Evolutionary conservation across 2,329 filamentous ascomycete species (phyloP).

Genomic region (Colletotrichum paranaense): DNA sequence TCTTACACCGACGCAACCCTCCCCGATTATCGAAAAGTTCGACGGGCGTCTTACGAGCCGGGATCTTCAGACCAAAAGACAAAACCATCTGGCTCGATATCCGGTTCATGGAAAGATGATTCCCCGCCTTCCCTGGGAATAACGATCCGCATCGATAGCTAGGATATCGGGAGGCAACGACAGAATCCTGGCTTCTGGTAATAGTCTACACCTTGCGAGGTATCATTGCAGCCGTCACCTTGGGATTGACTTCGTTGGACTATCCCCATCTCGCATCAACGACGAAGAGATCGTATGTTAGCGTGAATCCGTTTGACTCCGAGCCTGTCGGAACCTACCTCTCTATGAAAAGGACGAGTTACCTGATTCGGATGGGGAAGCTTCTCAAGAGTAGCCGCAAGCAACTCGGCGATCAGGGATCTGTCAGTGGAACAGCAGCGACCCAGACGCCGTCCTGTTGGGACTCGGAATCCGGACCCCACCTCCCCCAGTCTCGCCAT

Average conservation of each 20-base stretch:
- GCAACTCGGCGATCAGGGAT: background rate
- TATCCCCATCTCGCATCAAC: background rate
- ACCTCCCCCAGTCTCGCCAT: background rate
- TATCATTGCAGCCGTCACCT: background rate
- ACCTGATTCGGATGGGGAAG: background rate
- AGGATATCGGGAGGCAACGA: background rate
- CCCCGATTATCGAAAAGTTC: background rate
- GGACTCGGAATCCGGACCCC: slow-evolving; percentile 28
- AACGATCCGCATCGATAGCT: background rate
- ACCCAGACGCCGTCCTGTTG: slow-evolving; percentile 14
- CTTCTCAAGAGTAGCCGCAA: background rate
- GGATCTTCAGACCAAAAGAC: background rate
- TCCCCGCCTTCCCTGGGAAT: background rate
- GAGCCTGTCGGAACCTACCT: background rate
- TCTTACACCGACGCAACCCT: slow-evolving; percentile 8
- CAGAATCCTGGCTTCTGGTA: background rate
- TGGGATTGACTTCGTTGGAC: background rate
- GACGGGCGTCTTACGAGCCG: background rate
- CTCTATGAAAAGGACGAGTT: background rate
- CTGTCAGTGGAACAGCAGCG: background rate
- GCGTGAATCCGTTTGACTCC: background rate
- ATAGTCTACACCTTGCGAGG: background rate
- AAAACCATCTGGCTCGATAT: background rate
- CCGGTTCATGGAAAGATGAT: slow-evolving; percentile 26
- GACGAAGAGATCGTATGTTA: background rate